Conservation (phyloP, 345 rosid genomes). For the Alliaria petiolata region DNA sequence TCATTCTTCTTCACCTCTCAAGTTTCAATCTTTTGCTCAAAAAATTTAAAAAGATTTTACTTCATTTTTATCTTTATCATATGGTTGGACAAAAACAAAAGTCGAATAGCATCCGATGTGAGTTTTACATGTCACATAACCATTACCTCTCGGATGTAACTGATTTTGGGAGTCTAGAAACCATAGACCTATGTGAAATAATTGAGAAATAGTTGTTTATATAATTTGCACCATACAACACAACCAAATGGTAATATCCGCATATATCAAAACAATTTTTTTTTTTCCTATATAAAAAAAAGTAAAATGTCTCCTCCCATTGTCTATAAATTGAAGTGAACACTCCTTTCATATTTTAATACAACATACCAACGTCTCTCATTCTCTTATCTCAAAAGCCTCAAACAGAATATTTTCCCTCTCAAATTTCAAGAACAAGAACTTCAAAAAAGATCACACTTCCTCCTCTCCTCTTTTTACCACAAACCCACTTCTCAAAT, state of each 20-base stretch:
- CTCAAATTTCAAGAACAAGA: constrained; percentile 20
- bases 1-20: constrained; percentile 11
- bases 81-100: constrained; percentile 15
- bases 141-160: constrained; percentile 18
- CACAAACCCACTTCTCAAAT: neutral
- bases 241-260: neutral
- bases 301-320: neutral
- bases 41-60: neutral
- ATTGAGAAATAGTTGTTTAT: constrained; percentile 11
- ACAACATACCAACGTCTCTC: constrained; percentile 22
- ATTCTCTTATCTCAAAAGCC: constrained; percentile 12
- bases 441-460: constrained; percentile 8
- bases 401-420: constrained; percentile 15
- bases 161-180: constrained; percentile 25
- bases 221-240: constrained; percentile 3
- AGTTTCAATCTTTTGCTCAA: constrained; percentile 10
- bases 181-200: constrained; percentile 21
- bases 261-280: neutral
- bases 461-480: too few species aligned
- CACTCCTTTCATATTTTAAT: neutral
- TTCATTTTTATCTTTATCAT: neutral
- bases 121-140: constrained; percentile 29
- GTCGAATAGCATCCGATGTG: constrained; percentile 33
- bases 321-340: constrained; percentile 17
- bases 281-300: neutral